phyloP scores from a whole-genome alignment of 1,139 yeast species.

The Pichia sp. region DNA sequence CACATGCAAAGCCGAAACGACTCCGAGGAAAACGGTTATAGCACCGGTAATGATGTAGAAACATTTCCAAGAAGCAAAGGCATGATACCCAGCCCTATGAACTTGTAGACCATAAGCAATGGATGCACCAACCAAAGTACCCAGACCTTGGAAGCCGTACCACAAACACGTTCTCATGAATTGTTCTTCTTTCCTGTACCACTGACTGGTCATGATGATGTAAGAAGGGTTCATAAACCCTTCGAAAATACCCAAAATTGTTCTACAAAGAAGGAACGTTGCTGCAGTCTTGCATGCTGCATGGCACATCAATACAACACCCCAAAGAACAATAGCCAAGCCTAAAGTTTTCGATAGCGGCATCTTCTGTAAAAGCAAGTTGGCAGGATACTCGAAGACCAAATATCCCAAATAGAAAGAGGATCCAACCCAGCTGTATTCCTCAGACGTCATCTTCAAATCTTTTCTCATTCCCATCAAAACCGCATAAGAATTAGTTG shows the following conservation, averaged over 20 bases:
- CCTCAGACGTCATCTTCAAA: constrained; percentile 43
- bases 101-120: constrained; percentile 47
- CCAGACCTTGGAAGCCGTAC: constrained; percentile 55
- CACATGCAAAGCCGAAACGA: constrained; percentile 32
- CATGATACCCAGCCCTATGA: constrained; percentile 30
- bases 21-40: constrained; percentile 41
- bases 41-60: constrained; percentile 44
- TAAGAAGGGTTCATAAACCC: constrained; percentile 56
- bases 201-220: constrained; percentile 52
- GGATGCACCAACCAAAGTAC: constrained; percentile 50
- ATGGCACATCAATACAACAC: constrained; percentile 39
- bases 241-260: constrained; percentile 53
- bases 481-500: constrained; percentile 56
- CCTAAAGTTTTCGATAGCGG: constrained; percentile 25
- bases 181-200: constrained; percentile 51
- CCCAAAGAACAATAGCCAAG: constrained; percentile 42
- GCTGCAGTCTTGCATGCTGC: constrained; percentile 37
- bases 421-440: constrained; percentile 22
- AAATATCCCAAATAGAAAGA: constrained; percentile 24
- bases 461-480: constrained; percentile 41
- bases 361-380: constrained; percentile 21
- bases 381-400: constrained; percentile 21
- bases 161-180: constrained; percentile 45
- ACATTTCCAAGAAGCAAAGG: constrained; percentile 41
- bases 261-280: constrained; percentile 39